Evolutionary conservation across 2,329 filamentous ascomycete genomes (phyloP), one percentile per base, ranked within the genome.

Genomic region (Ascosphaera pollenicola): DNA sequence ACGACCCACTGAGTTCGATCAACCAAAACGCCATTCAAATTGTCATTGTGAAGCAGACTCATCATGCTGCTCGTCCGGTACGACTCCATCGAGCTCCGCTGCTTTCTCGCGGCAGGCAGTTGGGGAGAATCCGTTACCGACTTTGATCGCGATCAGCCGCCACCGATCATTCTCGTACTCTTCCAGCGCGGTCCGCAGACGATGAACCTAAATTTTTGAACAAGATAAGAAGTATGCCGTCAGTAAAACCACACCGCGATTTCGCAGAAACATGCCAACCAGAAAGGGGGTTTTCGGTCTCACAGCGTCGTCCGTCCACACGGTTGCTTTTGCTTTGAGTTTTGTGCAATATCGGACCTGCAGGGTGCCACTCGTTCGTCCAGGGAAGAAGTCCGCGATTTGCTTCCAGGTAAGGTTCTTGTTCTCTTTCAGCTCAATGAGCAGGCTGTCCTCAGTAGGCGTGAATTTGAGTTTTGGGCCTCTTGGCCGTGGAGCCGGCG

Each of bases 391-490:
- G 53, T 93, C 85, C 41, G 84, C 82, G 51, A 94, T 94, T 64
- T 94, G 85, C 60, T 92, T 93, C 85, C 85, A 94, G 3, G 85
- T 92, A 53, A 94, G 65, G 52, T 82, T 85, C 58, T 89, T 91
- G 52, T 89, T 85, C 59, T 94, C 85, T 57, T 94, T 94, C 44
- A 94, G 64, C 52, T 92, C 81, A 41, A 93, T 76, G 40, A 94
- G 66, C 37, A 92, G 63, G 47, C 80, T 75, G 56, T 94, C 85
- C 54, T 94, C 85, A 56, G 92, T 84, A 8, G 81, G 75, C 1
- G 84, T 93, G 53, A 94, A 94, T 58, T 93, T 93, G 48, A 92
- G 66, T 60, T 93, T 94, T 5, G 84, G 84, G 2, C 82, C 83
- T 43, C 80, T 73, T 8, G 85, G 85, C 48, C 78, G 66, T 39